Percentiles rank a stretch among this genome's conserved stretches.
These are phyloP conservation scores for Beauveria sp. DNA, from an alignment of 2,329 filamentous ascomycete genomes.

Conservation along the genomic window DNA sequence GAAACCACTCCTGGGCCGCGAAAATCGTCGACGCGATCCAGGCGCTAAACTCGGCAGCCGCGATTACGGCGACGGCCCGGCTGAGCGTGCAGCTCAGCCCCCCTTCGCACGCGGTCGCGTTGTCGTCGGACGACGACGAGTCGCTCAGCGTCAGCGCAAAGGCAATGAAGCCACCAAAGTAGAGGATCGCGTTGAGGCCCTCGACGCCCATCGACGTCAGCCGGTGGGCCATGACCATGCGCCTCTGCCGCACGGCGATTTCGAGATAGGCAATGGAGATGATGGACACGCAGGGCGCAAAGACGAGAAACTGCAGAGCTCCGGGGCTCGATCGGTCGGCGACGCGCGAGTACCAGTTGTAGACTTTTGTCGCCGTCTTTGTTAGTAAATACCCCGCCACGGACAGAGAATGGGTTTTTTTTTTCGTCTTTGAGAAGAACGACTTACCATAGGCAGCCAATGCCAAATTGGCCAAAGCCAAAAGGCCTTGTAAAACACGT, in stretches of 20 bases:
- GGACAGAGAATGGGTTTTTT: neutral
- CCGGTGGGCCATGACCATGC: conserved; percentile 40
- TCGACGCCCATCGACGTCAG: conserved; percentile 43
- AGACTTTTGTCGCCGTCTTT: conserved; percentile 22
- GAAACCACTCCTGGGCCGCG: conserved; percentile 40
- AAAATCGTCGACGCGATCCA: conserved; percentile 45
- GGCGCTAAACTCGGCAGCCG: conserved; percentile 43
- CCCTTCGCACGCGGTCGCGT: conserved; percentile 29
- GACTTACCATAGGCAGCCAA: conserved; percentile 44
- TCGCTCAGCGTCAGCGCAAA: conserved; percentile 48
- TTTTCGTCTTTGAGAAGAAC: neutral
- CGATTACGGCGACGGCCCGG: conserved; percentile 46
- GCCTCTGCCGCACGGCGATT: conserved; percentile 28
- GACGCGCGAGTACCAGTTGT: conserved; percentile 51
- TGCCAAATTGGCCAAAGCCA: conserved; percentile 38
- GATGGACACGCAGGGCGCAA: conserved; percentile 45
- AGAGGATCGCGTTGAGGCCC: conserved; percentile 45
- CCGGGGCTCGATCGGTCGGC: conserved; percentile 47
- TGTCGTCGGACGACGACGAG: conserved; percentile 21
- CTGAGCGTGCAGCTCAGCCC: conserved; percentile 50
- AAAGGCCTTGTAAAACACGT: conserved; percentile 37
- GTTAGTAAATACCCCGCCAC: neutral
- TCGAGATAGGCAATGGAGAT: conserved; percentile 49
- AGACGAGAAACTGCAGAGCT: conserved; percentile 51
- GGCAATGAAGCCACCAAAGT: conserved; percentile 53